Conservation (phyloP, 2,329 filamentous ascomycete species). For the Albifimbria verrucaria region DNA sequence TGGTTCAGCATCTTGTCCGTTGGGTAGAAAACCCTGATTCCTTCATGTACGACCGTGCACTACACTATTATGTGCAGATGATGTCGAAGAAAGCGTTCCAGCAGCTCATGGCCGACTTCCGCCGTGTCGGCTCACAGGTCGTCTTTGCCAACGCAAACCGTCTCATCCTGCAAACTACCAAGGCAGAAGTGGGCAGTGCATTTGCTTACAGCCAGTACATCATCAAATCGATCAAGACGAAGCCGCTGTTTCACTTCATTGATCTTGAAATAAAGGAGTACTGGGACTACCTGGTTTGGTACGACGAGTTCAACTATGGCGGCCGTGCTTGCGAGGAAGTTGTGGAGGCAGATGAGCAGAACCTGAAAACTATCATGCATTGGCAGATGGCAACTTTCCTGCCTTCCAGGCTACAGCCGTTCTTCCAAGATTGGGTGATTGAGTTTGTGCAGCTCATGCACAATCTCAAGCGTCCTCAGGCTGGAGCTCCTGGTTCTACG, state of each 20-base stretch:
- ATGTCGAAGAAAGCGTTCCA: conserved; percentile 97
- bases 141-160: conserved; percentile 92
- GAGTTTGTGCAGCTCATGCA: conserved; percentile 97
- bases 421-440: conserved; percentile 89
- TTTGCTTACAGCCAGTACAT: conserved; percentile 98
- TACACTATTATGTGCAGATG: conserved; percentile 98
- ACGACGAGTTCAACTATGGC: conserved; percentile 98
- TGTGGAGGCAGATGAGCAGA: conserved; percentile 67
- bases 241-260: conserved; percentile 94
- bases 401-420: conserved; percentile 72
- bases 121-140: conserved; percentile 89
- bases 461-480: conserved; percentile 66
- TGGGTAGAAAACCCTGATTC: conserved; percentile 95
- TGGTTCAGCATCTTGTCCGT: conserved; percentile 94
- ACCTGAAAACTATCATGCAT: conserved; percentile 90
- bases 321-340: conserved; percentile 88
- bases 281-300: conserved; percentile 99
- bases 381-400: conserved; percentile 96
- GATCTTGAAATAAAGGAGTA: conserved; percentile 98
- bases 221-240: conserved; percentile 92
- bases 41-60: conserved; percentile 88
- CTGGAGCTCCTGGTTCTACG: conserved; percentile 47
- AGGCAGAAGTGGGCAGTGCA: conserved; percentile 93
- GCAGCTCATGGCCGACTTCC: conserved; percentile 95
- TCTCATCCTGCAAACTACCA: conserved; percentile 90